Evolutionary conservation across 192 early-diverging fungal species (phyloP).

Genomic region (Diversispora eburnea): DNA sequence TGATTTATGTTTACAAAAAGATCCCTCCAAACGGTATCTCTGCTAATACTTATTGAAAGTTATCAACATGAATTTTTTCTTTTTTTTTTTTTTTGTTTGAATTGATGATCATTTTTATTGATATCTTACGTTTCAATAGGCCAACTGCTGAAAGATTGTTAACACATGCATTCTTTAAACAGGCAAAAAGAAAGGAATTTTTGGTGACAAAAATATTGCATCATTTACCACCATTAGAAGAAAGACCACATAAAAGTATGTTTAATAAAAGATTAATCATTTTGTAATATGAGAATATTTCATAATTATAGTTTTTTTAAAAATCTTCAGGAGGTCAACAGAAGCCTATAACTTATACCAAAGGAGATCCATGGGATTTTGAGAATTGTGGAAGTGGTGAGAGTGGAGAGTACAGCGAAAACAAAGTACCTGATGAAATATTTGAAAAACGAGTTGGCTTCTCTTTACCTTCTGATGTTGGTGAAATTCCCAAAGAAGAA

Average conservation of each 20-base stretch:
- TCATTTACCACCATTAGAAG: constrained; percentile 64
- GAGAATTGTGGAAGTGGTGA: constrained; percentile 37
- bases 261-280: not conserved
- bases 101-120: not conserved
- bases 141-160: constrained; percentile 75
- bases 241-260: constrained; percentile 59
- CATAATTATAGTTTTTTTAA: not conserved
- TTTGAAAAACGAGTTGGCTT: not conserved
- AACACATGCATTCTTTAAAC: constrained; percentile 74
- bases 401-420: not conserved
- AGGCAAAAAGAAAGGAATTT: constrained; percentile 66
- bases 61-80: not conserved
- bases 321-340: constrained; percentile 37
- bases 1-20: constrained; percentile 75
- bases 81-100: not conserved
- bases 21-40: constrained; percentile 60
- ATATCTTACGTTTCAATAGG: constrained; percentile 37
- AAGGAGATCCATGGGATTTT: constrained; percentile 71
- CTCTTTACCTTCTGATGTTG: not conserved
- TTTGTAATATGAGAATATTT: not conserved
- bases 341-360: constrained; percentile 41
- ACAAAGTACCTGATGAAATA: no score
- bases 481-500: not conserved
- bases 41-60: not conserved
- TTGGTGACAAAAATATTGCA: constrained; percentile 55